Evolutionary conservation across 2,329 filamentous ascomycete species (phyloP), one percentile per base, ranked within the genome.

Genomic region (Chaetomiaceae sp.): DNA sequence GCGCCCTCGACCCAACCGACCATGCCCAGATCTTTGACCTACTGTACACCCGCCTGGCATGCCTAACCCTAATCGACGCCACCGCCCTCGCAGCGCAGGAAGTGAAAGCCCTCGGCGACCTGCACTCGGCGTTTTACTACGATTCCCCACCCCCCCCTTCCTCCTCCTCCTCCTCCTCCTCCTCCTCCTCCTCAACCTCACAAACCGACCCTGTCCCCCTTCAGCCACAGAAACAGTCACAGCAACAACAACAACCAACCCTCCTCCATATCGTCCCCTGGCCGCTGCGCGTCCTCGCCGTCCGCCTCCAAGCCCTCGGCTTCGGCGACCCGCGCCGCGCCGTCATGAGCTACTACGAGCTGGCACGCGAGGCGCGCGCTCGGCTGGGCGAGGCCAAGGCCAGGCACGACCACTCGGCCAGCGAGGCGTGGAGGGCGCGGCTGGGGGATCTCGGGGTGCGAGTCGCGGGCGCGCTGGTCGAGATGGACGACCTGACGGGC

Each of bases 281-380:
- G 91, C 80, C 86, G 37, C 77, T 99, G 48, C 82, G 94, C 6
- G 79, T 96, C 2, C 77, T 97, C 14, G 85, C 86, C 6, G 87
- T 96, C 8, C 81, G 91, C 1, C 77, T 97, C 18, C 89, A 95
- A 61, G 89, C 89, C 0, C 80, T 96, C 41, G 90, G 89, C 1
- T 95, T 94, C 58, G 86, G 86, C 4, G 94, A 99, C 69, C 82
- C 85, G 45, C 79, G 92, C 4, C 80, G 91, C 56, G 87, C 89
- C 3, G 85, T 99, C 53, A 92, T 94, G 77, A 88, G 87, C 40
- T 89, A 95, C 66, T 95, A 96, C 66, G 90, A 96, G 58, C 78
- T 97, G 2, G 90, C 86, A 0, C 73, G 87, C 8, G 90, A 95
- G 68, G 89, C 89, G 2, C 77, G 90, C 16, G 73, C 75, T 2